Evolutionary conservation across 176 grass and related monocot species (phyloP).

Genomic region (Oryza officinalis): DNA sequence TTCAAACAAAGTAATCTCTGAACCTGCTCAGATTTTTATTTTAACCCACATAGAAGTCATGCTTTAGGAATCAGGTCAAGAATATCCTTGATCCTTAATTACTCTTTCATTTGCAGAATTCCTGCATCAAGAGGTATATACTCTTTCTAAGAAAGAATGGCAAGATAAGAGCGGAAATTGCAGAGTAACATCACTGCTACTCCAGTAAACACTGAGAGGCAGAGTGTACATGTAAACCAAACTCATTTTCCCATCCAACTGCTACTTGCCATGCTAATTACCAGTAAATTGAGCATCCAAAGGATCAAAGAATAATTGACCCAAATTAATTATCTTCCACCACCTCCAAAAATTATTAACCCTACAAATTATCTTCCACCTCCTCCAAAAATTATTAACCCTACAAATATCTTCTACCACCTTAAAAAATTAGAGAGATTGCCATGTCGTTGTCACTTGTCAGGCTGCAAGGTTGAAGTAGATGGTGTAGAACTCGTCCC

Average conservation of each 20-base stretch:
- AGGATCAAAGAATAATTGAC: slow-evolving; percentile 3
- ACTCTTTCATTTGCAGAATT: not conserved
- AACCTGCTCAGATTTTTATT: not conserved
- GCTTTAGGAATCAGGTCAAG: not conserved
- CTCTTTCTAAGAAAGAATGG: slow-evolving; percentile 1
- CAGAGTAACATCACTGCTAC: not conserved
- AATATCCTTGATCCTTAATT: not conserved
- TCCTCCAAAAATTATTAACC: not conserved
- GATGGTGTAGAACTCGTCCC: slow-evolving; percentile 81
- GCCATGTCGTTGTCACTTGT: slow-evolving; percentile 8
- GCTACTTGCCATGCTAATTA: not conserved
- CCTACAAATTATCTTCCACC: not conserved
- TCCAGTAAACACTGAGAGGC: not conserved
- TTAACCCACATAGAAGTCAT: not conserved
- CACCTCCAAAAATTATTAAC: slow-evolving; percentile 4
- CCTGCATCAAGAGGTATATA: not conserved
- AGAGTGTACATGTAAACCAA: not conserved
- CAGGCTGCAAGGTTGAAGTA: slow-evolving; percentile 81
- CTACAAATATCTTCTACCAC: not conserved
- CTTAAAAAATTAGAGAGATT: slow-evolving; percentile 3
- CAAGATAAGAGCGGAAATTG: not conserved
- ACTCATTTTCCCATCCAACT: not conserved
- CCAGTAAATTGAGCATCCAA: not conserved
- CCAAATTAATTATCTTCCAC: not conserved
- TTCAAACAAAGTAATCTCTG: not conserved